These are phyloP conservation scores for Cardamine occulta DNA, from an alignment of 345 rosid genomes.

Conservation along the genomic window DNA sequence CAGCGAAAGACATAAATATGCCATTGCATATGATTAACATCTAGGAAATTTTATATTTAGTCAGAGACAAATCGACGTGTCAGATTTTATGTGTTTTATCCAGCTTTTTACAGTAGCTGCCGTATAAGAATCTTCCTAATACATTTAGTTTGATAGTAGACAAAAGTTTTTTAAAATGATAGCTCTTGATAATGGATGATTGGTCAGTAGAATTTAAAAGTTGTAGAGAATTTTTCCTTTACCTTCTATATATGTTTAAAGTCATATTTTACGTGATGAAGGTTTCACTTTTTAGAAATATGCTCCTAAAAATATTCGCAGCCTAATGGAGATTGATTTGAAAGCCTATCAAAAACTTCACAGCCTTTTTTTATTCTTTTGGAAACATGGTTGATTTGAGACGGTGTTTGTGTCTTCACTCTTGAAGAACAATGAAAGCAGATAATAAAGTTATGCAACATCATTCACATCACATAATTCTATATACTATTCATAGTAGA, in stretches of 20 bases:
- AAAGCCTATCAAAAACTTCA: background rate
- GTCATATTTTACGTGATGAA: background rate
- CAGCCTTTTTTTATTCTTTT: background rate
- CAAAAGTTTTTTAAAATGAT: background rate
- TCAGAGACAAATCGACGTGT: constrained; percentile 21
- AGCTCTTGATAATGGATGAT: background rate
- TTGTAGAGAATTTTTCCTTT: background rate
- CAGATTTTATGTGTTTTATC: constrained; percentile 2
- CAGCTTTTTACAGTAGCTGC: background rate
- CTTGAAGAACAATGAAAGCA: constrained; percentile 66
- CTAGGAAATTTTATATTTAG: background rate
- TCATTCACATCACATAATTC: constrained; percentile 67
- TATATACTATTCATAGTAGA: constrained; percentile 67
- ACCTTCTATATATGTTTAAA: background rate
- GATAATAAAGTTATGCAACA: constrained; percentile 66
- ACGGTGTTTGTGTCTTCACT: background rate
- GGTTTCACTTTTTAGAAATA: background rate
- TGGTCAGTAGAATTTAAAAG: background rate
- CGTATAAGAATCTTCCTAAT: constrained; percentile 14
- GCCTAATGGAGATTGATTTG: background rate
- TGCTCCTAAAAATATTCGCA: background rate
- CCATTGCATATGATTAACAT: constrained; percentile 16
- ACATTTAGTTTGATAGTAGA: background rate
- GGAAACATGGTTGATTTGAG: background rate
- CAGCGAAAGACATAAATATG: constrained; percentile 18